These are phyloP conservation scores for Myxozyma sirexii DNA, from an alignment of 805 yeast genomes.

Conservation along the genomic window DNA sequence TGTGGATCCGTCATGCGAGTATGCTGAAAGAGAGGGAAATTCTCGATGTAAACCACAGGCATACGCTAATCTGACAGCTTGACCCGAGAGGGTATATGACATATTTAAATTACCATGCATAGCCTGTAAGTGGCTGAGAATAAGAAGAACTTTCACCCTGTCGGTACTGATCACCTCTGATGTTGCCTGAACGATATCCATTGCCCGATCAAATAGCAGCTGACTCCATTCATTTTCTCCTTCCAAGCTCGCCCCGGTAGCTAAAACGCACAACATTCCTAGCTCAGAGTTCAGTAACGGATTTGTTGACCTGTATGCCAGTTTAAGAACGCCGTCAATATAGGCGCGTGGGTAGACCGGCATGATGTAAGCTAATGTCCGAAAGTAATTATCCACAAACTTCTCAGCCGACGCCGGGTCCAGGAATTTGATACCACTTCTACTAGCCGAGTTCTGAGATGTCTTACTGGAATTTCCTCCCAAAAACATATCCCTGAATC, in stretches of 20 bases:
- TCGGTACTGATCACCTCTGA: conserved; percentile 23
- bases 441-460: background rate
- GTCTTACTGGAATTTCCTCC: conserved; percentile 13
- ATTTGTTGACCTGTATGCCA: conserved; percentile 14
- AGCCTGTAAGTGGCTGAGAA: conserved; percentile 26
- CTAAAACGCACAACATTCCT: conserved; percentile 23
- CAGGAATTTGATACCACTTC: conserved; percentile 17
- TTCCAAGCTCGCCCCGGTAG: conserved; percentile 29
- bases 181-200: conserved; percentile 17
- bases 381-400: conserved; percentile 22
- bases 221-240: conserved; percentile 27
- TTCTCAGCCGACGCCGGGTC: conserved; percentile 16
- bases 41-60: conserved; percentile 32
- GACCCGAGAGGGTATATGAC: conserved; percentile 27
- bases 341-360: conserved; percentile 27
- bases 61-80: conserved; percentile 27
- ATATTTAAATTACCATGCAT: conserved; percentile 25
- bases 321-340: conserved; percentile 11
- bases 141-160: conserved; percentile 24
- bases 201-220: conserved; percentile 12
- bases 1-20: conserved; percentile 14
- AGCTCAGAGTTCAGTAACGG: conserved; percentile 9
- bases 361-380: conserved; percentile 26
- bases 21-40: conserved; percentile 25
- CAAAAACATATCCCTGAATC: conserved; percentile 31